Evolutionary conservation across 768 basidiomycete species (phyloP).

Genomic region (Clathrus columnatus): DNA sequence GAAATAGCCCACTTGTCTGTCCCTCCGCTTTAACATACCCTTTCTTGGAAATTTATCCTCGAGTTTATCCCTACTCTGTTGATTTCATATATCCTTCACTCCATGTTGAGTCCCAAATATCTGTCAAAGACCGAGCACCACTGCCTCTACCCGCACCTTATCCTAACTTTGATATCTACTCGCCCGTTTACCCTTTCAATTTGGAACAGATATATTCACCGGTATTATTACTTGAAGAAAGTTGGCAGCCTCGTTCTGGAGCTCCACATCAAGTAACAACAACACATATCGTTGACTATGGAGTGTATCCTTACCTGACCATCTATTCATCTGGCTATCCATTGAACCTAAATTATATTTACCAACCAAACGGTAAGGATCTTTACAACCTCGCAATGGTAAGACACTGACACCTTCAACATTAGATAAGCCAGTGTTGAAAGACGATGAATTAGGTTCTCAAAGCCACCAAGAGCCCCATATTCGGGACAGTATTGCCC

Average conservation of each 20-base stretch:
- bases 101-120: too few species aligned
- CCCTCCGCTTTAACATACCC: neutral
- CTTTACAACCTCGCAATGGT: too few species aligned
- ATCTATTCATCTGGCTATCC: constrained; percentile 15
- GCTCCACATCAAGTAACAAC: neutral
- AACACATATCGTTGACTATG: constrained; percentile 1
- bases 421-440: too few species aligned
- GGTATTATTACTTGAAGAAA: neutral
- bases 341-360: neutral
- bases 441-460: too few species aligned
- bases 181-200: constrained; percentile 13
- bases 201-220: neutral
- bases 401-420: too few species aligned
- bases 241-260: neutral
- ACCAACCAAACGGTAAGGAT: neutral
- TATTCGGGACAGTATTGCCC: neutral
- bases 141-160: constrained; percentile 17
- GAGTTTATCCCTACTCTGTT: neutral
- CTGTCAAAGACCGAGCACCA: too few species aligned
- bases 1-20: neutral
- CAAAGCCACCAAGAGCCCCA: neutral
- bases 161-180: constrained; percentile 36
- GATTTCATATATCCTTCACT: too few species aligned
- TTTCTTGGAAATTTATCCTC: neutral
- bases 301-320: constrained; percentile 19